Evolutionary conservation across 805 yeast species (phyloP), one percentile per base, ranked within the genome.

Genomic region (Candida hungchunana): DNA sequence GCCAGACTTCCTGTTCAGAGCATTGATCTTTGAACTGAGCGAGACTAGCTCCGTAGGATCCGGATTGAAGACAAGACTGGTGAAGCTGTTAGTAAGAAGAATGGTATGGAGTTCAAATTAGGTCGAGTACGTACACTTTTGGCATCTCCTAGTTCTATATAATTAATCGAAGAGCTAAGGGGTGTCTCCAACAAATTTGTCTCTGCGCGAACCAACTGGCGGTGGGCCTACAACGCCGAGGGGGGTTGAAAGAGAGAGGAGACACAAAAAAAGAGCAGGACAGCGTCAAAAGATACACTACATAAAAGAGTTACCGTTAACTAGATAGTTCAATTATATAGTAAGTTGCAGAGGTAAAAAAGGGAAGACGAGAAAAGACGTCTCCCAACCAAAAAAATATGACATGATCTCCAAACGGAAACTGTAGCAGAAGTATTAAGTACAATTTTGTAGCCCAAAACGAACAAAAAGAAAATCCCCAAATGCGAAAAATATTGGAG

Each of bases 1-100:
- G 0, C 88, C 88, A 29, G 77, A 77, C 46, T 75, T 79, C 16
- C 51, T 39, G 47, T 78, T 63, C 33, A 80, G 66, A 1, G 62
- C 42, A 47, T 75, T 71, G 4, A 77, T 67, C 40, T 71, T 73
- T 0, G 67, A 64, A 7, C 79, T 43, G 5, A 60, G 54, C 3
- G 46, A 38, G 7, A 58, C 52, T 2, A 59, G 34, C 26, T 46
- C 37, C 5, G 35, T 13, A 5, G 42, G 28, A 25, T 48, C 48
- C 3, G 56, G 53, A 16, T 50, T 43, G 9, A 48, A 29, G 8
- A 48, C 53, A 1, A 51, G 40, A 3, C 51, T 47, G 23, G 20
- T 20, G 13, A 10, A 7, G 23, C 20, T 23, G 9, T 7, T 15
- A 31, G 29, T n/a, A 14, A 18, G n/a, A n/a, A n/a, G n/a, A n/a